Base-by-base conservation (phyloP, 345 rosid species). In the Rhodamnia argentea region DNA sequence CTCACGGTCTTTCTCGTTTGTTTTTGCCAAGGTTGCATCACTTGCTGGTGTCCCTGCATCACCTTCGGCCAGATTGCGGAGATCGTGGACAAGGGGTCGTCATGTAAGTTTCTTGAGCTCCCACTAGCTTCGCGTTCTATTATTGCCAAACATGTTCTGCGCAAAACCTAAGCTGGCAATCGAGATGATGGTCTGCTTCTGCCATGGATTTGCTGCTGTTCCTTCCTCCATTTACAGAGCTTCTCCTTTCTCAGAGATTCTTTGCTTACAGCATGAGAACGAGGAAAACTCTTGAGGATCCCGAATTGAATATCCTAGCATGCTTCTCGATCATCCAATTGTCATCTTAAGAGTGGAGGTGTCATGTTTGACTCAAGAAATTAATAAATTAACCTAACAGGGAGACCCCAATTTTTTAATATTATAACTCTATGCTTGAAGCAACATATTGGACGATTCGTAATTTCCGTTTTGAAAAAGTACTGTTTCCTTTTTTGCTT, bases 61-160 rank as follows among this genome's bases (percentile, higher is more conserved):
- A 89, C 91, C 9, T 91, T 91, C 16, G 93, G 91, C 47, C 87
- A 52, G 85, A 86, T 90, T 83, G 90, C 93, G 76, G 92, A 91
- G 84, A 87, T 91, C 47, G 91, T 88, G 1, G 93, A 91, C 60
- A 88, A 88, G 64, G 93, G 93, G 5, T 88, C 93, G 8, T 90
- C 93, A 7, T 6, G 93, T 91, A 83, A 85, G 89, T 82, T 13
- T 47, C 44, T 62, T 62, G 75, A 27, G 0, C 74, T 62, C 74
- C 74, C 29, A 16, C 20, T 14, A 0, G 40, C 29, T 27, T 27
- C 74, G 15, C 16, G 2, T 14, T 27, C 74, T 40, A 27, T 62
- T 20, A 62, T 6, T 7, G 74, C 32, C 74, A 62, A 62, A 27
- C 74, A 27, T 62, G 8, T 27, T 62, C 74, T 27, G 40, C 40